Evolutionary conservation across 306 rosid genomes (phyloP), one percentile per base, ranked within the genome.

Genomic region (Crotalaria pallida): DNA sequence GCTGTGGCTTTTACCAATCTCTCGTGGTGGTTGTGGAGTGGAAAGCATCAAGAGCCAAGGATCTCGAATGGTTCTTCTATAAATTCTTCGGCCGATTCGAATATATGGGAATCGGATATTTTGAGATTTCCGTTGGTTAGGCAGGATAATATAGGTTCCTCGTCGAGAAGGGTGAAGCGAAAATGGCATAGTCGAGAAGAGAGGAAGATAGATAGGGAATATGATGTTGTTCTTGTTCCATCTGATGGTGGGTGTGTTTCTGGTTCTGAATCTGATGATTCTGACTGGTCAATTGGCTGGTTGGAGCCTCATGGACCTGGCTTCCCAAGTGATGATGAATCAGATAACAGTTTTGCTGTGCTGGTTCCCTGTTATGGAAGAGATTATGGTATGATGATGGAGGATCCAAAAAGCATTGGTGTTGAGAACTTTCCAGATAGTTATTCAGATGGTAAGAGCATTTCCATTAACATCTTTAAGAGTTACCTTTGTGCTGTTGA

Each of bases 201-300:
- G 74, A 78, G 88, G 86, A 94, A 81, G 76, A 76, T 91, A 12
- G 99, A 91, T 65, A 78, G 78, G 72, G 97, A 91, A 45, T 87
- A 83, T 67, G 99, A 94, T 82, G 80, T 86, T 77, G 97, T 94
- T 83, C 82, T 94, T 23, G 96, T 94, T 74, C 92, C 99, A 62
- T 88, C 99, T 47, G 97, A 91, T 76, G 95, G 96, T 17, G 99
- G 83, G 26, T 87, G 96, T 74, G 84, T 91, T 69, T 90, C 96
- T 62, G 97, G 85, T 64, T 87, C 92, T 10, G 99, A 94, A 29
- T 85, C 97, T 31, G 97, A 87, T 69, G 97, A 75, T 71, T 94
- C 99, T 7, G 97, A 94, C 75, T 94, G 97, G 96, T 91, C 99
- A 2, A 81, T 94, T 64, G 99, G 99, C 55, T 94, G 99, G 99